Conservation (phyloP, 2,329 filamentous ascomycete species). For the Cladorrhinum sp. region DNA sequence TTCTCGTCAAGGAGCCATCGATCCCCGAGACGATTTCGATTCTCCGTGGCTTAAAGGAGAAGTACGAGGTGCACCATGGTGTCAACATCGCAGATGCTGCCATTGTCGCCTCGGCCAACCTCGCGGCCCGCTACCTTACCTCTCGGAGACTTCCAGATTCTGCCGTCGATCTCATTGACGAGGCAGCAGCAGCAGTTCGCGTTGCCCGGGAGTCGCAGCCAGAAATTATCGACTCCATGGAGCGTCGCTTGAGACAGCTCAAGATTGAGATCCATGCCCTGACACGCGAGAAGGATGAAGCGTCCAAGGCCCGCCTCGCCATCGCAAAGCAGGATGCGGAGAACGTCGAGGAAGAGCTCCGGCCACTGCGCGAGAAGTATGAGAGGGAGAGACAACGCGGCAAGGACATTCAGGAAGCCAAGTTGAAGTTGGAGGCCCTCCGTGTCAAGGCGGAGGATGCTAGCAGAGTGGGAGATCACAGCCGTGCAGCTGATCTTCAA, state of each 20-base stretch:
- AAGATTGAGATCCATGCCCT: conserved; percentile 97
- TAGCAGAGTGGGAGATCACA: conserved; percentile 79
- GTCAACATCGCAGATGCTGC: conserved; percentile 94
- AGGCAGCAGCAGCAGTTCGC: conserved; percentile 92
- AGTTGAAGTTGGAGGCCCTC: conserved; percentile 88
- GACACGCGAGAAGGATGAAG: conserved; percentile 90
- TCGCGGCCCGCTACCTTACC: conserved; percentile 91
- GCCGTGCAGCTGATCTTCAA: conserved; percentile 86
- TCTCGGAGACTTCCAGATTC: conserved; percentile 89
- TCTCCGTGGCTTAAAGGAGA: conserved; percentile 95
- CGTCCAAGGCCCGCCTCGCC: conserved; percentile 77
- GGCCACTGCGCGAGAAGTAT: conserved; percentile 91
- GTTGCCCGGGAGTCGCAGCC: conserved; percentile 96
- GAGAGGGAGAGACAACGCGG: conserved; percentile 88
- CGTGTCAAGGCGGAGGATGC: conserved; percentile 92
- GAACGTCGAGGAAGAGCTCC: conserved; percentile 90
- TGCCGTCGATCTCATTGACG: conserved; percentile 92
- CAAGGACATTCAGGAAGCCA: conserved; percentile 89
- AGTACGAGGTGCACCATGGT: conserved; percentile 97
- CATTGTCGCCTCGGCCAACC: conserved; percentile 84
- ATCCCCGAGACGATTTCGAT: conserved; percentile 93
- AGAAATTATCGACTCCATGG: conserved; percentile 90
- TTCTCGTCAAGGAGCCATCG: conserved; percentile 89
- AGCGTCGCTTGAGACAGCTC: conserved; percentile 83
- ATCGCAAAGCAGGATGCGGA: conserved; percentile 86